phyloP scores from a whole-genome alignment of 2,329 filamentous ascomycete genomes.

The Fusarium temperatum region DNA sequence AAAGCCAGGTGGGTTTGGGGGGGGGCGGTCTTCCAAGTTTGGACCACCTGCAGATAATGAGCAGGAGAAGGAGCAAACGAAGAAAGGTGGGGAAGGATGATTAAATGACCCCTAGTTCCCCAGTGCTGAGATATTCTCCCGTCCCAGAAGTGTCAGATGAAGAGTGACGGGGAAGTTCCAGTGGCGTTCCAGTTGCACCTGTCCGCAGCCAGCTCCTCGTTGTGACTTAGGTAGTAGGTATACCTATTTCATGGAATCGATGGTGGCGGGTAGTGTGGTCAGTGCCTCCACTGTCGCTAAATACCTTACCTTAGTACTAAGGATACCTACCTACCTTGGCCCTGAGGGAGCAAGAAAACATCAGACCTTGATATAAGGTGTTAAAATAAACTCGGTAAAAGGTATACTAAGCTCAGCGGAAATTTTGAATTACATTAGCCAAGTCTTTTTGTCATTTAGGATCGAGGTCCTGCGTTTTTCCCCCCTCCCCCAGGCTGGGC shows the following conservation, averaged over 20 bases:
- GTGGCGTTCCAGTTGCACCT: constrained; percentile 19
- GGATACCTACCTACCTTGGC: background rate
- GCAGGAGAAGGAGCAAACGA: constrained; percentile 35
- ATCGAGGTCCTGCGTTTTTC: background rate
- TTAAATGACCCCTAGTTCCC: constrained; percentile 26
- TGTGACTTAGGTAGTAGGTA: background rate
- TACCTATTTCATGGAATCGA: background rate
- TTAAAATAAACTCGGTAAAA: background rate
- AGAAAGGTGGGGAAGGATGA: constrained; percentile 41
- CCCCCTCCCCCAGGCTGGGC: background rate
- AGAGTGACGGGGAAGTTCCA: constrained; percentile 24
- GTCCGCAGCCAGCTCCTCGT: background rate
- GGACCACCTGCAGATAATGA: constrained; percentile 22
- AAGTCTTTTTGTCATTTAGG: background rate
- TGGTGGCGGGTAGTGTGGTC: background rate
- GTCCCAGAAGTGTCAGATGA: constrained; percentile 26
- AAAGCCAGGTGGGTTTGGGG: constrained; percentile 19
- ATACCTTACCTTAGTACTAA: background rate
- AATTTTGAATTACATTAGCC: no score
- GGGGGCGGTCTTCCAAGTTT: constrained; percentile 28
- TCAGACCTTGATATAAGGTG: background rate
- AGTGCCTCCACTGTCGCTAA: constrained; percentile 12
- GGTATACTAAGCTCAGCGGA: background rate
- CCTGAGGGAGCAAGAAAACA: background rate
- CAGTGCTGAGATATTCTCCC: constrained; percentile 24